Evolutionary conservation across 257 asterid species (phyloP).

Genomic region (Nicotiana sylvestris): DNA sequence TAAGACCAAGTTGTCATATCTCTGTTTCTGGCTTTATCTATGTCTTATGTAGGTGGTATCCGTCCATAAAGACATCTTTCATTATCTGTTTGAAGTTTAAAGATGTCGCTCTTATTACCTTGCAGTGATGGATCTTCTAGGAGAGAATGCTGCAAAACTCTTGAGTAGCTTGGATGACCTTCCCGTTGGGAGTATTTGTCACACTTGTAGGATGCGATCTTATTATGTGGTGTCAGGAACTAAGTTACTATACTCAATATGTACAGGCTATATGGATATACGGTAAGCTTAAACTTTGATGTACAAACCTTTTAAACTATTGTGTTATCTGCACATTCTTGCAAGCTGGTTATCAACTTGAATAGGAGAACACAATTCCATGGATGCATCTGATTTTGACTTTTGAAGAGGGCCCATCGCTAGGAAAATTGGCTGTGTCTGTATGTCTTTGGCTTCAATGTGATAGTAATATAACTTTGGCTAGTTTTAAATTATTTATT

Average conservation of each 20-base stretch:
- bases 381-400: neutral
- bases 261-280: constrained; percentile 78
- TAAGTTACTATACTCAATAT: constrained; percentile 60
- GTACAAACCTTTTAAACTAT: neutral
- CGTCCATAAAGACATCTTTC: neutral
- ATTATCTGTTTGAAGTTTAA: neutral
- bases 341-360: neutral
- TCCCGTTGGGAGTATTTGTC: constrained; percentile 61
- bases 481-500: neutral
- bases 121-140: constrained; percentile 59
- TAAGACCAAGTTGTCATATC: neutral
- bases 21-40: neutral
- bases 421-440: neutral
- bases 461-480: neutral
- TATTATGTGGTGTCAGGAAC: constrained; percentile 75
- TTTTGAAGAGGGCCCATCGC: neutral
- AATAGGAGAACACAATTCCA: neutral
- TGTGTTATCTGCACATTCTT: neutral
- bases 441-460: neutral
- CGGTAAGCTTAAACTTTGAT: constrained; percentile 35
- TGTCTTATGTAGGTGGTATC: neutral
- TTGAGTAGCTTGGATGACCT: constrained; percentile 79
- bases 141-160: constrained; percentile 52
- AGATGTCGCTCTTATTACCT: neutral
- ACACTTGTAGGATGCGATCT: constrained; percentile 48